Evolutionary conservation across 768 basidiomycete genomes (phyloP), one percentile per base, ranked within the genome.

Genomic region (Phlebiopsis gigantea): DNA sequence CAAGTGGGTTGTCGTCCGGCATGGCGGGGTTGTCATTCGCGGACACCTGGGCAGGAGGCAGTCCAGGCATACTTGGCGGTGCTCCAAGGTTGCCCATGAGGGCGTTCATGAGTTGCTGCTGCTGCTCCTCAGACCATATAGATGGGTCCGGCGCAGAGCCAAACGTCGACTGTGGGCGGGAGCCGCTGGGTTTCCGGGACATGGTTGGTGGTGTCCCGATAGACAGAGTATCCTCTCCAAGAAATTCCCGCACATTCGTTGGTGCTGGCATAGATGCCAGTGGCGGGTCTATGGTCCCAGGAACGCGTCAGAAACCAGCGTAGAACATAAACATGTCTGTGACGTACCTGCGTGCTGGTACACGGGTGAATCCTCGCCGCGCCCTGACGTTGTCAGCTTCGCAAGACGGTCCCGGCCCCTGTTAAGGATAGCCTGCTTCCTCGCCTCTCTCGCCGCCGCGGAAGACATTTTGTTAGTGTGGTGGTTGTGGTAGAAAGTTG

Each of bases 341-440:
- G 26, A 68, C 69, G 53, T 60, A 83, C 84, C 79, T 54, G 80
- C 73, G 62, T 77, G 78, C 52, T 78, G 67, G 64, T 79, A 84
- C 10, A 75, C 75, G 4, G 82, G 73, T 8, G 77, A 81, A 56
- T 90, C 87, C 49, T 88, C 87, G 41, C 83, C 82, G 21, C 90
- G 80, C 31, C 87, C 80, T 2, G 85, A 85, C 2, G 85, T 86
- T 4, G 90, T 90, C 44, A 93, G 79, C 65, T 84, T 90, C 28
- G 87, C 84, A 43, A 93, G 82, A 53, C 90, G 81, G 75, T 90
- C 88, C 26, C 75, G 75, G 14, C 87, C 84, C 53, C 88, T 77
- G 60, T 76, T 77, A 21, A 91, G 79, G 57, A 93, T 91, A 31
- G 90, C 90, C 71, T 80, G 86, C 65, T 83, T 74, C 44, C 90